These are phyloP conservation scores for Dothistroma pini DNA, from an alignment of 2,329 filamentous ascomycete genomes.

Conservation along the genomic window DNA sequence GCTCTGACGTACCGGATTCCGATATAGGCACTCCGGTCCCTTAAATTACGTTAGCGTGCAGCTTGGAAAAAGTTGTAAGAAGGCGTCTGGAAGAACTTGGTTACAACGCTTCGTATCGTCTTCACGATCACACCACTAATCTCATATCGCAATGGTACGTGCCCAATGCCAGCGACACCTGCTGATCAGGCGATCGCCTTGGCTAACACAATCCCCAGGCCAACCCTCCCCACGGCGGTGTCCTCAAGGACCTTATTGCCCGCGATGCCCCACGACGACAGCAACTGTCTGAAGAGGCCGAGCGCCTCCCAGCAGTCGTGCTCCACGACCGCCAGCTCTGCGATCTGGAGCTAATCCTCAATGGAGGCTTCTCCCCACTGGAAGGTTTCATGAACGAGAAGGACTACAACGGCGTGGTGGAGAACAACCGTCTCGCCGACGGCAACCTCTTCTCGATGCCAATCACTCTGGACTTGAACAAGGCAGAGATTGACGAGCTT, in stretches of 20 bases:
- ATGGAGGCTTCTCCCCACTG: constrained; percentile 94
- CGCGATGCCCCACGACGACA: constrained; percentile 81
- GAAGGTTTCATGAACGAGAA: constrained; percentile 98
- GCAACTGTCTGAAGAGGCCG: constrained; percentile 78
- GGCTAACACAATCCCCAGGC: constrained; percentile 31
- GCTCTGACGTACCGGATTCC: not conserved
- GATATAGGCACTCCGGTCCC: not conserved
- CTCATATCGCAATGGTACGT: not conserved
- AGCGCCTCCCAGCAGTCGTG: constrained; percentile 76
- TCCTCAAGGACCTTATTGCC: constrained; percentile 96
- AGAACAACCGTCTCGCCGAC: constrained; percentile 78
- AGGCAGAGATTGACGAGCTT: constrained; percentile 69
- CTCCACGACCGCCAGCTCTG: constrained; percentile 94
- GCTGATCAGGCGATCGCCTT: not conserved
- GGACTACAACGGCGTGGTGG: constrained; percentile 93
- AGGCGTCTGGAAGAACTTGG: not conserved
- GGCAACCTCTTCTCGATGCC: constrained; percentile 95
- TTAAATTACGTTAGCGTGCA: not conserved
- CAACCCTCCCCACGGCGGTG: constrained; percentile 65
- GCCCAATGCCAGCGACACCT: not conserved
- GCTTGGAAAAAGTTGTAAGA: not conserved
- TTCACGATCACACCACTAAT: not conserved
- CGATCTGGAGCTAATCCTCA: constrained; percentile 95
- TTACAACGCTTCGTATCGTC: not conserved
- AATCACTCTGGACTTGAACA: constrained; percentile 83